Conservation (phyloP, 1,284 basidiomycete genomes). For the Tetrapyrgos nigripes region DNA sequence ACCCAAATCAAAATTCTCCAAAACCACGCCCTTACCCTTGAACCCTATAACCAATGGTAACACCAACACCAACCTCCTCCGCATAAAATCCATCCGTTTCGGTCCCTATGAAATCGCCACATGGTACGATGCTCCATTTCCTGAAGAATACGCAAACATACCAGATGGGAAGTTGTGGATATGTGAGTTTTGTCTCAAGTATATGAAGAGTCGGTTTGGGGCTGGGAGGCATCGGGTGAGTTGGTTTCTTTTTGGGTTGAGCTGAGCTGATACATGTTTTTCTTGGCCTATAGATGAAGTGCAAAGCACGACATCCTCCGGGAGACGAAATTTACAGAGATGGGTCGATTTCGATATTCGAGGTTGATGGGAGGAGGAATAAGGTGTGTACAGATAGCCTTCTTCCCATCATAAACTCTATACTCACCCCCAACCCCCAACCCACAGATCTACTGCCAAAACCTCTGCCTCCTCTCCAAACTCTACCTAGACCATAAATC, state of each 20-base stretch:
- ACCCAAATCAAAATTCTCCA: too few relatives aligned
- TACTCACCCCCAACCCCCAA: neutral
- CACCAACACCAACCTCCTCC: slow-evolving; percentile 44
- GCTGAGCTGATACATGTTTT: neutral
- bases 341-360: slow-evolving; percentile 89
- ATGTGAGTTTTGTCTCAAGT: slow-evolving; percentile 98
- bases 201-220: slow-evolving; percentile 96
- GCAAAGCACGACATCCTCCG: slow-evolving; percentile 93
- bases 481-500: slow-evolving; percentile 99
- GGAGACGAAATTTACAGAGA: slow-evolving; percentile 99
- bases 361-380: slow-evolving; percentile 98
- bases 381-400: slow-evolving; percentile 66
- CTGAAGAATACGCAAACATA: slow-evolving; percentile 95
- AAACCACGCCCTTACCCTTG: slow-evolving; percentile 35
- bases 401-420: neutral
- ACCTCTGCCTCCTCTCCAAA: slow-evolving; percentile 97
- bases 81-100: slow-evolving; percentile 91
- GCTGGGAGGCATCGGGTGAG: slow-evolving; percentile 86
- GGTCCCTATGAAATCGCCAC: slow-evolving; percentile 96
- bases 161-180: slow-evolving; percentile 96
- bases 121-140: slow-evolving; percentile 99
- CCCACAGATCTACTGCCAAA: slow-evolving; percentile 94
- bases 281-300: slow-evolving; percentile 77
- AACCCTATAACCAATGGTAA: slow-evolving; percentile 41
- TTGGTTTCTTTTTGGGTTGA: slow-evolving; percentile 8